Evolutionary conservation across 441 rosid species (phyloP), one percentile per base, ranked within the genome.

Genomic region (Jatropha podagrica): DNA sequence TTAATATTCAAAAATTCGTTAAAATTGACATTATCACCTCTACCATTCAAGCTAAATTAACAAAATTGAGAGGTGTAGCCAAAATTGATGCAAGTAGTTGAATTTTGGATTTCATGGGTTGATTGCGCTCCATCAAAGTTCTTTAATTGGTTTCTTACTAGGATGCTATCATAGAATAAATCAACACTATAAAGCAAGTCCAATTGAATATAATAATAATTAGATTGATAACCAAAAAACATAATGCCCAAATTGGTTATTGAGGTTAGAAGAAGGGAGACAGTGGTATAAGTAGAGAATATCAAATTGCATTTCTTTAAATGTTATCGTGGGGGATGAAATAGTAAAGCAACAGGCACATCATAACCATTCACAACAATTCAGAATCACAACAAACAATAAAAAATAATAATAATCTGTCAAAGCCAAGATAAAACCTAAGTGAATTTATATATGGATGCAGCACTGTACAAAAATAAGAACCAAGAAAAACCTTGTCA

Each of bases 401-500:
- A 54, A 54, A 44, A 44, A 42, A 6, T 44, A 44, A 44, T 44
- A 44, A 11, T 44, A 4, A 44, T 44, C 7, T 59, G n/a, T 37
- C 67, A 72, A 0, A 64, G 48, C 56, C 60, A 61, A 17, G 44
- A 52, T 27, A 15, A 59, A 40, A 65, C 23, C n/a, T 32, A 14
- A 61, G 55, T 26, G 37, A 69, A 62, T 27, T 60, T 66, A 75
- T n/a, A 14, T 44, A 46, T 65, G 20, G 58, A 67, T 69, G 20
- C 66, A 67, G 37, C 40, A 75, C 37, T 18, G 52, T 23, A 60
- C 38, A 65, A 48, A 17, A 56, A 70, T 13, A 69, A 74, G 61
- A 72, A 62, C 10, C 38, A 62, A 79, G 75, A 18, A 59, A 23
- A 46, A 81, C 99, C 99, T 96, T 83, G 79, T 96, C 99, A 77